Evolutionary conservation across 2,329 filamentous ascomycete species (phyloP).

Genomic region (Xylaria arbuscula): DNA sequence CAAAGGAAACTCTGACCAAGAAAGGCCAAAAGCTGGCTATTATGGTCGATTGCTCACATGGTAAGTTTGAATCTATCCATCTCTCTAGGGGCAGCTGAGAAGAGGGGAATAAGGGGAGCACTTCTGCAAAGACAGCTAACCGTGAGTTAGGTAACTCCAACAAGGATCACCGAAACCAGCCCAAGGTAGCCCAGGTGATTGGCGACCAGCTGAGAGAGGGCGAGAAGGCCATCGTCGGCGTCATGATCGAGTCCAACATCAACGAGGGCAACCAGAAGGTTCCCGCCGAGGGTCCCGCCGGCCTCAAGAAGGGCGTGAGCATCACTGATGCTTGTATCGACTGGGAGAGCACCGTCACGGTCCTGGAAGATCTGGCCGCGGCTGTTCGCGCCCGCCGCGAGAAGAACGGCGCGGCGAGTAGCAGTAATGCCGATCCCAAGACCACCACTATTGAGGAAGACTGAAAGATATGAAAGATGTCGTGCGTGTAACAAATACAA

Average conservation of each 20-base stretch:
- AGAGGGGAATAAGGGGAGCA: background rate
- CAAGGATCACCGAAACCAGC: slow-evolving; percentile 98
- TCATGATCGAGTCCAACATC: slow-evolving; percentile 99
- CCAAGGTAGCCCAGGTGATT: slow-evolving; percentile 85
- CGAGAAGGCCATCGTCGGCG: slow-evolving; percentile 88
- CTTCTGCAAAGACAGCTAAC: slow-evolving; percentile 30
- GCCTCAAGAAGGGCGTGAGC: slow-evolving; percentile 86
- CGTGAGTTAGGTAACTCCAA: slow-evolving; percentile 81
- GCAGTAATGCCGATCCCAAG: slow-evolving; percentile 50
- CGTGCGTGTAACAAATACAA: background rate
- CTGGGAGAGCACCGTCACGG: slow-evolving; percentile 86
- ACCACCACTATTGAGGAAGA: slow-evolving; percentile 65
- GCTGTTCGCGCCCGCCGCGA: slow-evolving; percentile 81
- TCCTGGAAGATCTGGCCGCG: slow-evolving; percentile 86
- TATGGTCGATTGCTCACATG: slow-evolving; percentile 99
- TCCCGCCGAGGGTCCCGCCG: slow-evolving; percentile 80
- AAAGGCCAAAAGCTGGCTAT: slow-evolving; percentile 89
- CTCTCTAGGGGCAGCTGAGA: background rate
- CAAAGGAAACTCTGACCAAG: slow-evolving; percentile 80
- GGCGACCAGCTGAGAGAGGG: slow-evolving; percentile 88
- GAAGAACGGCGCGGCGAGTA: slow-evolving; percentile 54
- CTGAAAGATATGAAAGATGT: slow-evolving; percentile 45
- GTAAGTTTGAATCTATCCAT: slow-evolving; percentile 57
- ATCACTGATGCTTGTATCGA: slow-evolving; percentile 97
- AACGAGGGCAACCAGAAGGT: slow-evolving; percentile 92